These are phyloP conservation scores for Trichoderma simmonsii DNA, from an alignment of 2,329 filamentous ascomycete species.

Conservation along the genomic window DNA sequence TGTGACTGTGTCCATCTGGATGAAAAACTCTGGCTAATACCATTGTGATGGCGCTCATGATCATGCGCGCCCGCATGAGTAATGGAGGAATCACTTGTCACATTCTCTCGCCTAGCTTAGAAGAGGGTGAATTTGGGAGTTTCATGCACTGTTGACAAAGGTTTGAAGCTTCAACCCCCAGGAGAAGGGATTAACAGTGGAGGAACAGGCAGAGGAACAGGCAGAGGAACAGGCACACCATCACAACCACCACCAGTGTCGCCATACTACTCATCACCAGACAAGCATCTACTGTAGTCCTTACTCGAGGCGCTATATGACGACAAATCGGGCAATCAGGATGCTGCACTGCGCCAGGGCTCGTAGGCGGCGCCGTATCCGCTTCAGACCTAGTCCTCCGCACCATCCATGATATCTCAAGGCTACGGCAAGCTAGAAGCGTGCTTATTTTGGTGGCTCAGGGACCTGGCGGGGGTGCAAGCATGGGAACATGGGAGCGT, in stretches of 20 bases:
- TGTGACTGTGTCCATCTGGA: background rate
- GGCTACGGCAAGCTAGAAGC: slow-evolving; percentile 4
- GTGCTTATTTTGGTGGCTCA: slow-evolving; percentile 14
- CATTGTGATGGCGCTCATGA: background rate
- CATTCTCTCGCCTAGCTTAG: background rate
- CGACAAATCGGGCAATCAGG: background rate
- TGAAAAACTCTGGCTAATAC: background rate
- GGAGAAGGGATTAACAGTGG: background rate
- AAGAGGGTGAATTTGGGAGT: background rate
- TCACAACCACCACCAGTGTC: background rate
- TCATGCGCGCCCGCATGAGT: background rate
- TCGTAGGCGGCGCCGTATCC: background rate
- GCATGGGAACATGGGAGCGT: background rate
- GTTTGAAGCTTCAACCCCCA: background rate
- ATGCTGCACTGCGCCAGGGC: background rate
- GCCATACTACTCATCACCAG: background rate
- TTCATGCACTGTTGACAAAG: background rate
- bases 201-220: background rate
- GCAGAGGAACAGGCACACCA: background rate
- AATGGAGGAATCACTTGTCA: background rate
- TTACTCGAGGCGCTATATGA: background rate
- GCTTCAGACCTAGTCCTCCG: slow-evolving; percentile 11
- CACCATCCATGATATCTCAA: background rate
- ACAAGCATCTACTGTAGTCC: background rate
- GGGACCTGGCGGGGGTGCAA: background rate